phyloP scores from a whole-genome alignment of 2,329 filamentous ascomycete species.

The Colletotrichum echinochloae region DNA sequence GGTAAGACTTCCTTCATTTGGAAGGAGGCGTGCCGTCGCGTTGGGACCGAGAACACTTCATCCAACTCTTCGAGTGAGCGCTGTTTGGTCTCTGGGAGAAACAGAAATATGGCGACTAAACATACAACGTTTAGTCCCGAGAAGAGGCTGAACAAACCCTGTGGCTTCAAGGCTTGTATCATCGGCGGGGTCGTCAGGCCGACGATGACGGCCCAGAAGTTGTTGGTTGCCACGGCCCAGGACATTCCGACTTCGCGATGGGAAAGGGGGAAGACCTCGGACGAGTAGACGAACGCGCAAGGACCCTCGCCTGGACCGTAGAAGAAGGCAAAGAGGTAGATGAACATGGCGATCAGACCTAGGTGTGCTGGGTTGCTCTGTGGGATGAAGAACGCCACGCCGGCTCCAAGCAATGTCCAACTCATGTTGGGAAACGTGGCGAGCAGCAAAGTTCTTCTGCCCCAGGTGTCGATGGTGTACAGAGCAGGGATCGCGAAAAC shows the following conservation, averaged over 20 bases:
- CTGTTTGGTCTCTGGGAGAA: conserved; percentile 64
- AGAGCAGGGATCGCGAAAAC: conserved; percentile 74
- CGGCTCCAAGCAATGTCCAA: conserved; percentile 64
- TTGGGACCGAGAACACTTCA: conserved; percentile 52
- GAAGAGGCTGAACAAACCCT: conserved; percentile 58
- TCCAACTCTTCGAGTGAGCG: conserved; percentile 61
- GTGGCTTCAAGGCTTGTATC: conserved; percentile 50
- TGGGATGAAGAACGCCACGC: conserved; percentile 53
- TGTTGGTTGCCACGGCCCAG: conserved; percentile 71
- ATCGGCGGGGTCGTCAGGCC: conserved; percentile 65
- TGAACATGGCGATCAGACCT: conserved; percentile 66
- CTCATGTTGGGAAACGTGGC: conserved; percentile 77
- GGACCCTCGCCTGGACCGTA: conserved; percentile 72
- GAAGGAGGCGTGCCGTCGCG: conserved; percentile 48
- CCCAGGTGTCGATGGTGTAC: conserved; percentile 75
- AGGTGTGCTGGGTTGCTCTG: conserved; percentile 56
- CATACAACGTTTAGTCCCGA: conserved; percentile 56
- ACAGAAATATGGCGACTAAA: conserved; percentile 60
- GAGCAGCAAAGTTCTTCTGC: conserved; percentile 70
- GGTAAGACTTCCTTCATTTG: conserved; percentile 45
- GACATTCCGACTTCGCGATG: conserved; percentile 74
- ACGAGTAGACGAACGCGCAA: conserved; percentile 71
- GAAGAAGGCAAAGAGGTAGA: conserved; percentile 75
- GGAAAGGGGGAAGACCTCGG: conserved; percentile 73
- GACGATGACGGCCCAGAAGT: conserved; percentile 65